phyloP scores from a whole-genome alignment of 2,329 filamentous ascomycete genomes.

The Ceratocystis diversiconidia region DNA sequence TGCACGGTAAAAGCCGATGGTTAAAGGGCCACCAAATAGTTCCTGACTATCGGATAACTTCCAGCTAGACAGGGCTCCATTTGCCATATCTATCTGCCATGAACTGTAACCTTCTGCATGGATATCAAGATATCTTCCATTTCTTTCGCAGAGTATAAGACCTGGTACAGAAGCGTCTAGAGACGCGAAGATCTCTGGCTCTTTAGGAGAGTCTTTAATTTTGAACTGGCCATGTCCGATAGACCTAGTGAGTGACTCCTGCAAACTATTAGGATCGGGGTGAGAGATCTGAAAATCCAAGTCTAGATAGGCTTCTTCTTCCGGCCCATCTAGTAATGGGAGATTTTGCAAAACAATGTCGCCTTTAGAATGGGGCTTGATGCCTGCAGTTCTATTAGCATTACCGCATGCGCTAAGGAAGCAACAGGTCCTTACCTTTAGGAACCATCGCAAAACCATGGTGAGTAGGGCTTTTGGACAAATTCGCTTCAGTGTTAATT shows the following conservation, averaged over 20 bases:
- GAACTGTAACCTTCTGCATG: neutral
- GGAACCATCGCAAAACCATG: neutral
- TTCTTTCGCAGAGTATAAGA: slow-evolving; percentile 22
- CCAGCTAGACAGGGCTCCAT: neutral
- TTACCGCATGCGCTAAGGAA: neutral
- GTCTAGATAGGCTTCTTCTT: slow-evolving; percentile 23
- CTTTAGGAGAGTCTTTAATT: neutral
- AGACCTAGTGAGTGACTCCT: neutral
- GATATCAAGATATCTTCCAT: neutral
- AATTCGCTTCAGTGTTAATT: neutral
- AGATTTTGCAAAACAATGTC: slow-evolving; percentile 23
- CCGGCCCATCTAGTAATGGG: neutral
- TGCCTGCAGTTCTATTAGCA: slow-evolving; percentile 22
- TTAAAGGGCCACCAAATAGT: neutral
- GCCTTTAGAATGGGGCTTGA: slow-evolving; percentile 31
- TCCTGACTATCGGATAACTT: slow-evolving; percentile 11
- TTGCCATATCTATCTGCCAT: neutral
- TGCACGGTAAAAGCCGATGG: slow-evolving; percentile 7
- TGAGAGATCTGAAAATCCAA: slow-evolving; percentile 19
- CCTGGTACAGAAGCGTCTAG: neutral
- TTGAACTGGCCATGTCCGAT: neutral
- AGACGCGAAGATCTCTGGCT: neutral
- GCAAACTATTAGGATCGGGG: neutral
- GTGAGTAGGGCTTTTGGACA: neutral
- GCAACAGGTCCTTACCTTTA: neutral